Conservation (phyloP, 1,284 basidiomycete genomes). For the Apiotrichum montevideense region DNA sequence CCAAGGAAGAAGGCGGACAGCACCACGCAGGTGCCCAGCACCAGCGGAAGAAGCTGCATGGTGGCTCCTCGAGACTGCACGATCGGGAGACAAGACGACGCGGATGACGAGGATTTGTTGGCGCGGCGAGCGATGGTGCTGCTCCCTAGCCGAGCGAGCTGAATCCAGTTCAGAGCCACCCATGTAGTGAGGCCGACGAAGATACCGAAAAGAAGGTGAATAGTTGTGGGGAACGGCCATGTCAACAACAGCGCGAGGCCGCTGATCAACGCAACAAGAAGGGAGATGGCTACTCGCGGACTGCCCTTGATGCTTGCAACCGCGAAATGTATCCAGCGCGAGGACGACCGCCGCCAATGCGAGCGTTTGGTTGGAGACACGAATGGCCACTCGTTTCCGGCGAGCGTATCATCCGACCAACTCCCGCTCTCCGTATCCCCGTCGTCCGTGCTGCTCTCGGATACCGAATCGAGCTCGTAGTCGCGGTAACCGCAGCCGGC, state of each 20-base stretch:
- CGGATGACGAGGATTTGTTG: not conserved
- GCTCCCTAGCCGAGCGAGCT: no score
- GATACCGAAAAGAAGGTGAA: constrained; percentile 24
- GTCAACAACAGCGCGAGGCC: constrained; percentile 16
- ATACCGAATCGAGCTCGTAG: not conserved
- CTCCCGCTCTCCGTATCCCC: not conserved
- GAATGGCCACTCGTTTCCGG: not conserved
- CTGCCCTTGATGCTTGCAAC: not conserved
- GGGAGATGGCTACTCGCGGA: not conserved
- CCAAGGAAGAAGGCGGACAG: constrained; percentile 17
- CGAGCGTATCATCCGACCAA: not conserved
- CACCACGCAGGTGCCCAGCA: constrained; percentile 9
- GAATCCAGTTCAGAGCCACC: not conserved
- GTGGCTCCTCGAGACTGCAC: not conserved
- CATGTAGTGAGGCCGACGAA: not conserved
- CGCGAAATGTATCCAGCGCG: not conserved
- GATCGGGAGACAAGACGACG: not conserved
- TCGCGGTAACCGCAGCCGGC: no score
- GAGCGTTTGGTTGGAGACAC: not conserved
- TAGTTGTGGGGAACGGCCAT: constrained; percentile 35
- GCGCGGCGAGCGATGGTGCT: no score
- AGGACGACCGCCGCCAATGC: not conserved
- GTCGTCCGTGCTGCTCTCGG: not conserved
- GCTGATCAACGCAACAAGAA: not conserved
- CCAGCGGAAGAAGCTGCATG: constrained; percentile 1